A percentile compares a stretch with the other conserved stretches of the same genome.
phyloP scores from a whole-genome alignment of 371 early-diverging fungal species.

The Mortierella sp. region DNA sequence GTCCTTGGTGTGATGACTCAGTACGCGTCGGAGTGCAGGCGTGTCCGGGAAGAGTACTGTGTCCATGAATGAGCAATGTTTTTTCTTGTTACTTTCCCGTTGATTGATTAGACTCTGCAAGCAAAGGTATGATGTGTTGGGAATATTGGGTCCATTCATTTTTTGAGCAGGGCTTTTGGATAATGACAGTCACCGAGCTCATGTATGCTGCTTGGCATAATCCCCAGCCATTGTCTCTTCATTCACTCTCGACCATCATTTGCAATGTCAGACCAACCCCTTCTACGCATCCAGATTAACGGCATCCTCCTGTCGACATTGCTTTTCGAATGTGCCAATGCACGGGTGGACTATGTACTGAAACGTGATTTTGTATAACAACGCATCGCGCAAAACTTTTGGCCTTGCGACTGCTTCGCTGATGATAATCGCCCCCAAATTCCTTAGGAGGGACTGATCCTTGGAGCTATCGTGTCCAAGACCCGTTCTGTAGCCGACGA shows the following conservation, averaged over 20 bases:
- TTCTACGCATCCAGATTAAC: conserved; percentile 45
- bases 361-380: background rate
- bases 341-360: conserved; percentile 42
- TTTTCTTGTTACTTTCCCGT: too few relatives aligned
- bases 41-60: conserved; percentile 28
- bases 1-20: conserved; percentile 51
- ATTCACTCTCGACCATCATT: background rate
- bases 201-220: background rate
- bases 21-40: conserved; percentile 31
- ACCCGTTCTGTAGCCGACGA: conserved; percentile 41
- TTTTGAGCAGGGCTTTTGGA: too few relatives aligned
- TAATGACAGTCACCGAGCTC: too few relatives aligned
- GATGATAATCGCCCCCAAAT: background rate
- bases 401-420: background rate
- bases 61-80: conserved; percentile 5
- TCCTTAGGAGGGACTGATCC: conserved; percentile 42
- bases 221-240: background rate
- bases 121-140: too few relatives aligned
- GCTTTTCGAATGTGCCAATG: conserved; percentile 53
- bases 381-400: too few relatives aligned
- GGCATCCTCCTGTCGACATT: conserved; percentile 50
- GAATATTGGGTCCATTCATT: too few relatives aligned
- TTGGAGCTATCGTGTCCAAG: conserved; percentile 39
- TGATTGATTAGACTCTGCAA: too few relatives aligned
- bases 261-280: conserved; percentile 19